These are phyloP conservation scores for Phycomyces blakesleeanus DNA, from an alignment of 192 early-diverging fungal species.

Conservation along the genomic window DNA sequence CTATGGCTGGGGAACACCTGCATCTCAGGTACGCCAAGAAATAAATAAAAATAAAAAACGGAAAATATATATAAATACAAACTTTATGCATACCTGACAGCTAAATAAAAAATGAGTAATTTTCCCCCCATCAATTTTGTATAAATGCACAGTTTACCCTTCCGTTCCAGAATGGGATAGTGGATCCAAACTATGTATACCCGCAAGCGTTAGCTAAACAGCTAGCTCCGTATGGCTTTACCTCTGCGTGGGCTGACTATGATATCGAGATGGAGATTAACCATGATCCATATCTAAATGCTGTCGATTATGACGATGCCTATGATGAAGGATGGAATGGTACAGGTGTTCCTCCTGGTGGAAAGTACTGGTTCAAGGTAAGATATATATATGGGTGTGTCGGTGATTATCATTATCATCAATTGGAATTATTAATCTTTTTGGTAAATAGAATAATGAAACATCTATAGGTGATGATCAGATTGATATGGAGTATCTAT, in stretches of 20 bases:
- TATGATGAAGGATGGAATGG: constrained; percentile 28
- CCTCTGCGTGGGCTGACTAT: constrained; percentile 20
- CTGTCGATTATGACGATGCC: constrained; percentile 8
- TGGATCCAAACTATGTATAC: constrained; percentile 33
- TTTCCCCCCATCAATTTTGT: not conserved
- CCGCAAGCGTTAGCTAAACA: constrained; percentile 36
- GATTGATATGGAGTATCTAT: constrained; percentile 26
- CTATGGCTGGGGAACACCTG: constrained; percentile 11
- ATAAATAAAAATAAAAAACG: too few species aligned
- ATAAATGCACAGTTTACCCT: constrained; percentile 30
- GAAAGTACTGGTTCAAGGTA: constrained; percentile 32
- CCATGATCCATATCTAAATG: constrained; percentile 29
- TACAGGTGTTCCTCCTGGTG: constrained; percentile 22
- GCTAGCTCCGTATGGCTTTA: constrained; percentile 17
- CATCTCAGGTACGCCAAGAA: constrained; percentile 11
- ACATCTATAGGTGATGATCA: constrained; percentile 16
- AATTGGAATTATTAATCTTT: too few species aligned
- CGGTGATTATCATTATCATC: too few species aligned
- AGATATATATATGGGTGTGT: too few species aligned
- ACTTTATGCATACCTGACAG: too few species aligned
- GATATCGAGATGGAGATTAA: constrained; percentile 33
- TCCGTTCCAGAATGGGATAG: constrained; percentile 21
- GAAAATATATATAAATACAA: too few species aligned
- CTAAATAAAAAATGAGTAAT: too few species aligned
- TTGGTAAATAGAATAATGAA: constrained; percentile 16